Base-by-base conservation (phyloP, 2,329 filamentous ascomycete genomes). In the Talaromyces marneffei region DNA sequence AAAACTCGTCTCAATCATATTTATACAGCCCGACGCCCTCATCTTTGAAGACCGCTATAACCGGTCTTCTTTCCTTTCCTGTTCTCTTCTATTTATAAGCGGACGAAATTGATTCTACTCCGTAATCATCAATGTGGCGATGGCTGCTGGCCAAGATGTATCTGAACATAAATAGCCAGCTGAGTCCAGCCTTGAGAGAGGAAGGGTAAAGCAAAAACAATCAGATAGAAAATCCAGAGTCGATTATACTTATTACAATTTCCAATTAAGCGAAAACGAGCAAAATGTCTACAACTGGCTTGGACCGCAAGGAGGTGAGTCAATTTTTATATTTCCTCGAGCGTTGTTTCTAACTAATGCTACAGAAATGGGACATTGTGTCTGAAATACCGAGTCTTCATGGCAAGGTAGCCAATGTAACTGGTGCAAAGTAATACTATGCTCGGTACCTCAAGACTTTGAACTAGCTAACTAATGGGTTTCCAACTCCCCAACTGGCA, bases 331-430 rank as follows among this genome's bases (percentile, higher is more conserved):
- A 48, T 46, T 23, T 23, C 39, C n/a, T 58, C n/a, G 7, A 20
- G 16, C 56, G 50, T 40, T 35, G 40, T 9, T 16, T 27, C 27
- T 58, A 25, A 50, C 23, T 39, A 20, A 59, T 52, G 56, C 20
- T 18, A 20, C 23, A 59, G 56, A 50, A 52, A 59, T 59, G 56
- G 56, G 42, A 59, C 23, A 37, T 59, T 39, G 14, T 59, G 12
- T 59, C 56, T 39, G 56, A 59, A 40, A 59, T 59, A 59, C 56
- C 56, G 18, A 40, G 56, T 52, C 56, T 59, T 20, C 56, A 59
- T 29, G 56, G 56, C 23, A 50, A 59, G 31, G 44, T 59, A 40
- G 56, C 56, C 20, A 59, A 50, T 52, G 33, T 59, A 6, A 59
- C 56, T 59, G 56, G 56, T 16, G 56, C 56, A 52, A 59, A 59